Base-by-base conservation (phyloP, 2,329 filamentous ascomycete genomes). In the Colletotrichum australisinense region DNA sequence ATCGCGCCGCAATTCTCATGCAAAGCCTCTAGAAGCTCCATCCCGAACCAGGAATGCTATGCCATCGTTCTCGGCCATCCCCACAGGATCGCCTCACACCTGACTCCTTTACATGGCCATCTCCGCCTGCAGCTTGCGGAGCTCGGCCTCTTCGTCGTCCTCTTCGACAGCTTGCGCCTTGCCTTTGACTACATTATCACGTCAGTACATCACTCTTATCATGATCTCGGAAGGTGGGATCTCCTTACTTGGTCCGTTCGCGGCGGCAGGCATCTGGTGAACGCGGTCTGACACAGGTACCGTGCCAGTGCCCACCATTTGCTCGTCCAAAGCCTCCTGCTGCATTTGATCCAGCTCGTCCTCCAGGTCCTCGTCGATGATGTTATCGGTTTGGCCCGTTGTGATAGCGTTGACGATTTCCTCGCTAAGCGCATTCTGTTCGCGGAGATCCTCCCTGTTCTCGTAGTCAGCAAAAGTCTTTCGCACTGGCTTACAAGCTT, bases 81-180 rank as follows among this genome's bases (percentile, higher is more conserved):
- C 60, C 42, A 22, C 56, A 69, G 53, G 28, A 68, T 52, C 24
- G 38, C 26, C 32, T 64, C 58, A 58, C 58, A 30, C 46, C 62
- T 60, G 28, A 46, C 35, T 38, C 35, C 53, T 74, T 88, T 80
- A 97, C 93, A 98, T 98, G 76, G 95, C 95, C 96, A 98, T 98
- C 84, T 98, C 96, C 46, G 95, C 95, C 82, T 97, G 95, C 78
- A 99, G 84, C 85, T 97, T 98, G 84, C 93, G 91, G 80, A 98
- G 87, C 86, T 98, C 96, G 79, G 93, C 96, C 83, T 98, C 96
- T 81, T 98, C 97, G 88, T 98, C 96, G 83, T 98, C 95, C 83
- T 98, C 95, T 81, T 93, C 92, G 65, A 77, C 81, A 58, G 65
- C 68, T 42, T 83, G 82, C 74, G 85, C 84, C 77, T 90, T 88